Percentiles rank a stretch among this genome's conserved stretches.
Evolutionary conservation across 2,329 filamentous ascomycete genomes (phyloP).

Genomic region (Ceratocystis destructans): DNA sequence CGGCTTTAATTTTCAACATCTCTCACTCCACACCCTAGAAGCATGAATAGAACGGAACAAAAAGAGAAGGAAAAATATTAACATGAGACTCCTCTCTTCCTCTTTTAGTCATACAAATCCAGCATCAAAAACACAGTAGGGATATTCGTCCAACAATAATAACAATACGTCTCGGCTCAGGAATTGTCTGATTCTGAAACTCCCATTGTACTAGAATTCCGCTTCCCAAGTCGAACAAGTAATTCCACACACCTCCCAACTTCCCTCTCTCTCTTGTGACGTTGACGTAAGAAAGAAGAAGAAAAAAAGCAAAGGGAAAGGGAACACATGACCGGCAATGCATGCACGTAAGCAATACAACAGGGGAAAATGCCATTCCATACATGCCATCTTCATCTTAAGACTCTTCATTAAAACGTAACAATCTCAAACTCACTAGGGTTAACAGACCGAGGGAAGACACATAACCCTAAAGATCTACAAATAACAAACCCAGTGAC

Average conservation of each 20-base stretch:
- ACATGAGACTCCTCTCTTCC: not conserved
- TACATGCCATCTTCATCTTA: not conserved
- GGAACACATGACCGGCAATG: too few species aligned
- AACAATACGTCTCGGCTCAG: not conserved
- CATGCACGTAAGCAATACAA: too few species aligned
- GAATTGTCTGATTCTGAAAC: constrained; percentile 3
- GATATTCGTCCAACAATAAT: not conserved
- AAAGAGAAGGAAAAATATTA: too few species aligned
- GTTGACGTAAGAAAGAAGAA: not conserved
- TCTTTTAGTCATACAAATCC: not conserved
- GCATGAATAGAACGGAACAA: too few species aligned
- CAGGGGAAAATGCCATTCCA: too few species aligned
- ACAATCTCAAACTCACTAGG: too few species aligned
- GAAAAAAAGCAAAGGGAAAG: not conserved
- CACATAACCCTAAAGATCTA: not conserved
- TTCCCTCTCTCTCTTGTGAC: not conserved
- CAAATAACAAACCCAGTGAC: not conserved
- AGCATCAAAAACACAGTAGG: not conserved
- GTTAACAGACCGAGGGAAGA: fast-evolving
- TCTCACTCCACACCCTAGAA: too few species aligned
- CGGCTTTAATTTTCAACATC: not conserved
- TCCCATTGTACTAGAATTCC: not conserved
- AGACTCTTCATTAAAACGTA: not conserved
- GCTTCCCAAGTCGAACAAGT: not conserved
- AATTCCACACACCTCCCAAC: not conserved